phyloP scores from a whole-genome alignment of 1,284 basidiomycete species.

The Boletellus sp. region DNA sequence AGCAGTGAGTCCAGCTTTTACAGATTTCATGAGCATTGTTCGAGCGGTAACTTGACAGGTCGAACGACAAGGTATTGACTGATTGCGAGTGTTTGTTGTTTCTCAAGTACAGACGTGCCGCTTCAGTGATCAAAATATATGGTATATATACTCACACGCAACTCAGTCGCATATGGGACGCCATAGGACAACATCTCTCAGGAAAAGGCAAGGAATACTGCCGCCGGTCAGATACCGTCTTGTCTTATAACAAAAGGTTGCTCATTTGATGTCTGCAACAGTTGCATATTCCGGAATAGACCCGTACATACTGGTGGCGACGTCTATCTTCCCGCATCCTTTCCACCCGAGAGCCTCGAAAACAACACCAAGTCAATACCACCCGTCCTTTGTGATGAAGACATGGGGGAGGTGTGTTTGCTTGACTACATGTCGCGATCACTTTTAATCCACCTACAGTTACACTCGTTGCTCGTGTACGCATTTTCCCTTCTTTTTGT shows the following conservation, averaged over 20 bases:
- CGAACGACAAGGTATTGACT: constrained; percentile 50
- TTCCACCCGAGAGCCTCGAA: constrained; percentile 31
- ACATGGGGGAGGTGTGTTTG: constrained; percentile 22
- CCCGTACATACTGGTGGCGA: constrained; percentile 39
- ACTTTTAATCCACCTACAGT: constrained; percentile 30
- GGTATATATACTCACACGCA: constrained; percentile 63
- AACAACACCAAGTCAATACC: not conserved
- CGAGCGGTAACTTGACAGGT: constrained; percentile 31
- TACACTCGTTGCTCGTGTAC: constrained; percentile 57
- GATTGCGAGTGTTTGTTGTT: not conserved
- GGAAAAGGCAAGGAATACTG: constrained; percentile 55
- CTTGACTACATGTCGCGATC: not conserved
- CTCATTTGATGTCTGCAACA: constrained; percentile 18
- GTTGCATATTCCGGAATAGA: constrained; percentile 44
- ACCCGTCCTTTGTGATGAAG: constrained; percentile 19
- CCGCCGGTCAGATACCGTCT: constrained; percentile 33
- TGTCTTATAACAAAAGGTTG: not conserved
- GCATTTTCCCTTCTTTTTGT: constrained; percentile 17
- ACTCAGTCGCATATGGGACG: constrained; percentile 57
- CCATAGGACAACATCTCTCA: constrained; percentile 48
- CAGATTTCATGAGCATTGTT: not conserved
- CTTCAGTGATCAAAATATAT: constrained; percentile 56
- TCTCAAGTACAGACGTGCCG: not conserved
- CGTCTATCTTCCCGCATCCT: constrained; percentile 42
- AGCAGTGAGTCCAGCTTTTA: constrained; percentile 36